Evolutionary conservation across 257 asterid species (phyloP).

Genomic region (Nicotiana tabacum): DNA sequence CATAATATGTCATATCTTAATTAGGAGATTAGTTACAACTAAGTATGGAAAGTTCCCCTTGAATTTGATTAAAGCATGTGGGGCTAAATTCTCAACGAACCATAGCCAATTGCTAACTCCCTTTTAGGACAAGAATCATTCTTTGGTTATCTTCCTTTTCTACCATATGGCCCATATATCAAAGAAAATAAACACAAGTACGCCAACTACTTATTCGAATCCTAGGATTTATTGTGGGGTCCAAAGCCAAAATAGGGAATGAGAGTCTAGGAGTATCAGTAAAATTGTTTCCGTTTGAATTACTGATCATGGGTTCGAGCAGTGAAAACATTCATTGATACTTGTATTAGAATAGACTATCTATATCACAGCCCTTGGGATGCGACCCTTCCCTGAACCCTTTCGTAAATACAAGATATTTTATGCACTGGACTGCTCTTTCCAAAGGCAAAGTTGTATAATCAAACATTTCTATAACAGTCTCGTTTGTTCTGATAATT

Average conservation of each 20-base stretch:
- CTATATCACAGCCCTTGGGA: no score
- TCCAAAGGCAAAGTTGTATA: not conserved
- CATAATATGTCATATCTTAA: no score
- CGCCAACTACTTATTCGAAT: slow-evolving; percentile 21
- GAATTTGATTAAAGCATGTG: not conserved
- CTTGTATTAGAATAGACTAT: no score
- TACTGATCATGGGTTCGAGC: no score
- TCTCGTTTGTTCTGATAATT: no score
- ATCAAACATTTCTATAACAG: no score
- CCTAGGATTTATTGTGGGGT: slow-evolving; percentile 1
- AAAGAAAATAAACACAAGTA: no score
- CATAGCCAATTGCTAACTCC: not conserved
- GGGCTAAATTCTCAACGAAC: not conserved
- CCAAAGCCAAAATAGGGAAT: not conserved
- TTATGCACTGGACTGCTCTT: rapidly evolving
- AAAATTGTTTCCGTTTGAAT: rapidly evolving
- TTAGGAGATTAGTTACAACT: not conserved
- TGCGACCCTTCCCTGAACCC: no score
- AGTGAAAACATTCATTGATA: no score
- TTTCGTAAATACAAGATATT: no score
- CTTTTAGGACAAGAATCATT: not conserved
- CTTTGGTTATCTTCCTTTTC: slow-evolving; percentile 15
- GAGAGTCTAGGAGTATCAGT: rapidly evolving
- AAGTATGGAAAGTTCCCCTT: not conserved
- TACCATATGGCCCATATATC: slow-evolving; percentile 1